Evolutionary conservation across 805 yeast genomes (phyloP), one percentile per base, ranked within the genome.

Genomic region (Zygoascus flipseniorum): DNA sequence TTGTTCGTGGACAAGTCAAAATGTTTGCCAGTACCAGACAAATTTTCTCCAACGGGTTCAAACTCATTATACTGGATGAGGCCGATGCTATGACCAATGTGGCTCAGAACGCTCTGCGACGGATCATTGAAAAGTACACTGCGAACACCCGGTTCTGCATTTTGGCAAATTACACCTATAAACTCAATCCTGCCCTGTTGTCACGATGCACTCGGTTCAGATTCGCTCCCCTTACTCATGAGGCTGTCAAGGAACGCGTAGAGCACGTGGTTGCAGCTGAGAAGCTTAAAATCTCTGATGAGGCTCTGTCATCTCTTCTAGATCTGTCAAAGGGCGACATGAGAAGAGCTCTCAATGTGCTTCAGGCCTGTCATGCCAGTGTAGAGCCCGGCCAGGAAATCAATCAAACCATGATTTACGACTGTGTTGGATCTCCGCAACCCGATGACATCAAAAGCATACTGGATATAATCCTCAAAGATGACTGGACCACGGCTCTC

Each of bases 61-160:
- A 92, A 65, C 73, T 92, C 61, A 85, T 92, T 55, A 87, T 92
- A n/a, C 72, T 92, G 55, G 98, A 92, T 71, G 98, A 92, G 72
- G 97, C 97, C 0, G 97, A 93, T 68, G 88, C 96, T 11, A 93
- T 93, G 97, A 93, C 99, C 9, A 79, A 88, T 44, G 97, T 89
- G 62, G 99, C 99, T 0, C 99, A 93, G 66, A 81, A 89, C 52
- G 99, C 99, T 1, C 75, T 93, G 58, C 81, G 99, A 72, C 79
- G 99, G 69, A 92, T 84, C 62, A 92, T 92, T 66, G 98, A 92
- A 66, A 89, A 86, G 65, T 92, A 89, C 66, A 89, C 97, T 20
- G 86, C 88, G 63, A 90, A 89, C 68, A 89, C 97, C n/a, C 77
- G 98, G 58, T 92, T 92, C 68, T 90, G 97, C 71, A 89, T 93